Conservation (phyloP, 2,329 filamentous ascomycete genomes). For the Scleromitrula shiraiana region DNA sequence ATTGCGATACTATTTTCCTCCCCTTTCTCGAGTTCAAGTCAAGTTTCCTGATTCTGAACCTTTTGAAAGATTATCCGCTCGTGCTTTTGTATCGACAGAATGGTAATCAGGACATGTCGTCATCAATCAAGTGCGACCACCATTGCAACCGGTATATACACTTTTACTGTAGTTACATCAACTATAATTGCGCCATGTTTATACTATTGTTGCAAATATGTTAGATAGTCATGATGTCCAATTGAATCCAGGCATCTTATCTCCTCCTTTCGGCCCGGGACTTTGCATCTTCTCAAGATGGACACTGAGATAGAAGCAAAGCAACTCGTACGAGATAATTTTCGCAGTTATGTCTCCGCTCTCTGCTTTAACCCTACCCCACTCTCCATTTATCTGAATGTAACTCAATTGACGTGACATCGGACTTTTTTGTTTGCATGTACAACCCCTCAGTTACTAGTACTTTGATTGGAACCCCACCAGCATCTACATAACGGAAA, state of each 20-base stretch:
- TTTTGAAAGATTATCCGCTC: neutral
- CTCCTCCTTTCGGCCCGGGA: neutral
- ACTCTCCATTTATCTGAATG: neutral
- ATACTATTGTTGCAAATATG: neutral
- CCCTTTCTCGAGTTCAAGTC: neutral
- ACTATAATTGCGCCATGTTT: neutral
- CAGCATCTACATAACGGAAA: neutral
- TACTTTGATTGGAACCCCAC: no score
- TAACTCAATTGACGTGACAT: constrained; percentile 2
- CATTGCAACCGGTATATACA: neutral
- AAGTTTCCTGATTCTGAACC: no score
- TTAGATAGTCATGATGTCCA: neutral
- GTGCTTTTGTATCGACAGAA: no score
- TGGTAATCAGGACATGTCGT: neutral
- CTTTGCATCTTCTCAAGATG: no score
- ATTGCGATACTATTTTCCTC: neutral
- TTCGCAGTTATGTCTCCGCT: no score
- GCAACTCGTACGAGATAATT: no score
- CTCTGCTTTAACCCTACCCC: no score
- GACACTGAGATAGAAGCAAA: no score
- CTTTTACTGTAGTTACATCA: neutral
- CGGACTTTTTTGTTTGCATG: neutral
- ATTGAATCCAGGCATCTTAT: neutral
- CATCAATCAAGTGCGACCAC: neutral
- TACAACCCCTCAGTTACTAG: neutral